Evolutionary conservation across 1,284 basidiomycete species (phyloP).

Genomic region (Inonotus hispidus): DNA sequence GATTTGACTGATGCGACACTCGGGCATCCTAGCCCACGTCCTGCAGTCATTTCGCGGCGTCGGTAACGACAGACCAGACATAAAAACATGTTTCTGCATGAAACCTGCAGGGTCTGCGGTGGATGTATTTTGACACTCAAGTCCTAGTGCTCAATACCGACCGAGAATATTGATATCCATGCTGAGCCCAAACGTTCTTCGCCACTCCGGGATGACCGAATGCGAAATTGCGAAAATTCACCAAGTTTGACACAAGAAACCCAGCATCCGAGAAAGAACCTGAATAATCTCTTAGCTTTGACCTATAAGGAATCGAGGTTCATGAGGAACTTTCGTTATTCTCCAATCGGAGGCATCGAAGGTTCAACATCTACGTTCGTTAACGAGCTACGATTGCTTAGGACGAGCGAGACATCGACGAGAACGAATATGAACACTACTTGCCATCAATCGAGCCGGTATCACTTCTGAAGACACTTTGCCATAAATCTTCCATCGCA

Average conservation of each 20-base stretch:
- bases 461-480: constrained; percentile 50
- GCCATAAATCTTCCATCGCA: constrained; percentile 48
- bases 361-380: constrained; percentile 44
- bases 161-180: constrained; percentile 41
- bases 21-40: too few species aligned
- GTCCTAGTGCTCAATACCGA: constrained; percentile 24
- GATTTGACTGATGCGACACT: too few species aligned
- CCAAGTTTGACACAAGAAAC: constrained; percentile 48
- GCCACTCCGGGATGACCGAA: constrained; percentile 39
- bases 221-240: constrained; percentile 35
- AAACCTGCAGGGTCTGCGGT: constrained; percentile 21
- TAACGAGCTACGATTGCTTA: not conserved
- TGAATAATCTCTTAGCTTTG: constrained; percentile 25
- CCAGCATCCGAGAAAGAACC: constrained; percentile 69
- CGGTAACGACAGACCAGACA: too few species aligned
- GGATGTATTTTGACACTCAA: constrained; percentile 37
- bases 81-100: constrained; percentile 43
- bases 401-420: not conserved
- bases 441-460: constrained; percentile 56
- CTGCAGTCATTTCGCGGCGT: too few species aligned
- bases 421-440: constrained; percentile 20
- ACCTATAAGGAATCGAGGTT: not conserved
- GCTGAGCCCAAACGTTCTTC: constrained; percentile 55
- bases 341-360: constrained; percentile 48
- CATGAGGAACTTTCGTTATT: constrained; percentile 45